phyloP scores from a whole-genome alignment of 495 filamentous ascomycete species.

The Penicillium egyptiacum region DNA sequence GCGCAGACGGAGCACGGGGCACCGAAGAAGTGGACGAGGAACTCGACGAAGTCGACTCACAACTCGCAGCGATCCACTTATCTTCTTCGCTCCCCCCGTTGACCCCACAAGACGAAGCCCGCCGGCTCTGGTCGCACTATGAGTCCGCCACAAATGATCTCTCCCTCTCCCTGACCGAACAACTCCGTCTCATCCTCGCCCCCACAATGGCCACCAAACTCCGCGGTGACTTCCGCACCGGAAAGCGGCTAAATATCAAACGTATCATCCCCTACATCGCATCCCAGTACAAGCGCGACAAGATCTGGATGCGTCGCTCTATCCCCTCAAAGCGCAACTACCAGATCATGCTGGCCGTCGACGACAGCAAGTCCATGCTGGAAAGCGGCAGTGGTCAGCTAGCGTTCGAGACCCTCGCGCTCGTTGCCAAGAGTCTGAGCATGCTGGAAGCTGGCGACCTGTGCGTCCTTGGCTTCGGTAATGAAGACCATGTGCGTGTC shows the following conservation, averaged over 20 bases:
- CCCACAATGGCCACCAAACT: constrained; percentile 95
- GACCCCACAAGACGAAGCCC: constrained; percentile 60
- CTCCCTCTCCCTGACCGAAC: constrained; percentile 84
- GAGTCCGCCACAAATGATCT: constrained; percentile 80
- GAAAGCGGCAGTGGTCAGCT: constrained; percentile 67
- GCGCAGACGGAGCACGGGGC: constrained; percentile 28
- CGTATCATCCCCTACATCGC: constrained; percentile 99
- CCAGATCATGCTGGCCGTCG: constrained; percentile 95
- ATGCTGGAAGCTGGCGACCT: constrained; percentile 94
- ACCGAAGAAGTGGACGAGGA: constrained; percentile 58
- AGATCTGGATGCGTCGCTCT: constrained; percentile 97
- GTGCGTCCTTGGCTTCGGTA: constrained; percentile 83
- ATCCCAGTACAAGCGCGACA: constrained; percentile 95
- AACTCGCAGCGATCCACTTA: constrained; percentile 72
- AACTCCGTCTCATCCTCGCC: constrained; percentile 90
- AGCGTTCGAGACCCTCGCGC: constrained; percentile 87
- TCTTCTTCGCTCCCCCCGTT: constrained; percentile 43
- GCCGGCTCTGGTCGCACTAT: constrained; percentile 80
- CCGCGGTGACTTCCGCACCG: constrained; percentile 94
- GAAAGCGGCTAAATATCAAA: constrained; percentile 97
- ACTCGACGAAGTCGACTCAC: constrained; percentile 68
- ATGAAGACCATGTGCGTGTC: constrained; percentile 69
- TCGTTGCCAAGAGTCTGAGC: constrained; percentile 78
- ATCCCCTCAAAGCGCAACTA: constrained; percentile 91
- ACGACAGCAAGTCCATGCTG: constrained; percentile 92